Evolutionary conservation across 441 rosid genomes (phyloP).

Genomic region (Kokia cookei): DNA sequence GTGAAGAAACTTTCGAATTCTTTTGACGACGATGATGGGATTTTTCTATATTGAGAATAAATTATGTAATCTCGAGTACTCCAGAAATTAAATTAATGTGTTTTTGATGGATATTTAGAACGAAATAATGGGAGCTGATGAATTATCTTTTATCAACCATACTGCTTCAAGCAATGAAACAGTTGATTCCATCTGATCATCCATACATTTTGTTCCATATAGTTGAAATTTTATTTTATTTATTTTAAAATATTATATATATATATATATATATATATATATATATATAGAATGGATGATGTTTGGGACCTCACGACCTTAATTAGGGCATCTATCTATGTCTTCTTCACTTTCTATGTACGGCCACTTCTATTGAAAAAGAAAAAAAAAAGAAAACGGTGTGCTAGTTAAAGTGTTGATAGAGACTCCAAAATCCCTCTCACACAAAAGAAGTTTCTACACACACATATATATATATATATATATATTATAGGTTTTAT

Average conservation of each 20-base stretch:
- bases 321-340: not conserved
- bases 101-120: not conserved
- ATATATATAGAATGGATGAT: not conserved
- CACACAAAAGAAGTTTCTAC: no score
- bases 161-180: not conserved
- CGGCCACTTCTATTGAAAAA: not conserved
- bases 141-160: not conserved
- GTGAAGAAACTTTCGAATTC: not conserved
- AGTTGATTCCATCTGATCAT: not conserved
- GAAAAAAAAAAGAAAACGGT: no score
- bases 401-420: no score
- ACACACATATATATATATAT: no score
- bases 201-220: not conserved
- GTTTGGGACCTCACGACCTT: not conserved
- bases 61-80: not conserved
- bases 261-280: no score
- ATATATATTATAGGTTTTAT: no score
- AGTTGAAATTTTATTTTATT: not conserved
- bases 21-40: not conserved
- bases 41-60: not conserved
- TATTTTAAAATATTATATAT: no score
- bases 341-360: not conserved
- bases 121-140: not conserved
- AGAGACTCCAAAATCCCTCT: no score
- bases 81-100: not conserved